Evolutionary conservation across 371 early-diverging fungal species (phyloP).

Genomic region (Fennellomyces sp.): DNA sequence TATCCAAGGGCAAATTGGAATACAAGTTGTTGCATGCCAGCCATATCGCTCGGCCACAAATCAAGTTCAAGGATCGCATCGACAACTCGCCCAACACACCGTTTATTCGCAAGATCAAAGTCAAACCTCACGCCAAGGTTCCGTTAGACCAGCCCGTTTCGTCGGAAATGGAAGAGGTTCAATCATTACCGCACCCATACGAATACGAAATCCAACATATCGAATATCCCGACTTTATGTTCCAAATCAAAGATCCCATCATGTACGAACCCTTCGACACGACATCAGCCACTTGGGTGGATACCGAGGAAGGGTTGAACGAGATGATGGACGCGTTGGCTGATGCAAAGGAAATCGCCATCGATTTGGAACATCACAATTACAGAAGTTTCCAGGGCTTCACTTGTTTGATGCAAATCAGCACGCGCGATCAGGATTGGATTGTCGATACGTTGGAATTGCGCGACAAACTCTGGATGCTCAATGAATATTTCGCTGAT

Average conservation of each 20-base stretch:
- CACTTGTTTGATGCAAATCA: conserved; percentile 93
- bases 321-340: conserved; percentile 67
- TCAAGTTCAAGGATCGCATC: conserved; percentile 80
- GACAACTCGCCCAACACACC: conserved; percentile 82
- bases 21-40: conserved; percentile 72
- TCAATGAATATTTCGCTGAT: conserved; percentile 88
- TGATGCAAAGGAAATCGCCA: conserved; percentile 75
- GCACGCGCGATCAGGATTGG: conserved; percentile 88
- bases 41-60: conserved; percentile 85
- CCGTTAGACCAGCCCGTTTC: conserved; percentile 67
- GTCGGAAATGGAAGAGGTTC: conserved; percentile 9
- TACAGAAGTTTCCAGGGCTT: conserved; percentile 95
- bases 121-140: conserved; percentile 82
- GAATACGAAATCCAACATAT: conserved; percentile 84
- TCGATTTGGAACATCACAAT: conserved; percentile 95
- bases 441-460: conserved; percentile 90
- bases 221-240: conserved; percentile 75
- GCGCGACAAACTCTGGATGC: conserved; percentile 69
- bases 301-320: conserved; percentile 68
- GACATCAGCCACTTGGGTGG: conserved; percentile 71
- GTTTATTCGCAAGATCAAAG: conserved; percentile 76
- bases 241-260: conserved; percentile 59
- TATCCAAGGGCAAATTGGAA: conserved; percentile 45
- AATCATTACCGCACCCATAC: conserved; percentile 85
- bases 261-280: conserved; percentile 63